Evolutionary conservation across 2,329 filamentous ascomycete species (phyloP).

Genomic region (Calonectria pseudoreteaudii): DNA sequence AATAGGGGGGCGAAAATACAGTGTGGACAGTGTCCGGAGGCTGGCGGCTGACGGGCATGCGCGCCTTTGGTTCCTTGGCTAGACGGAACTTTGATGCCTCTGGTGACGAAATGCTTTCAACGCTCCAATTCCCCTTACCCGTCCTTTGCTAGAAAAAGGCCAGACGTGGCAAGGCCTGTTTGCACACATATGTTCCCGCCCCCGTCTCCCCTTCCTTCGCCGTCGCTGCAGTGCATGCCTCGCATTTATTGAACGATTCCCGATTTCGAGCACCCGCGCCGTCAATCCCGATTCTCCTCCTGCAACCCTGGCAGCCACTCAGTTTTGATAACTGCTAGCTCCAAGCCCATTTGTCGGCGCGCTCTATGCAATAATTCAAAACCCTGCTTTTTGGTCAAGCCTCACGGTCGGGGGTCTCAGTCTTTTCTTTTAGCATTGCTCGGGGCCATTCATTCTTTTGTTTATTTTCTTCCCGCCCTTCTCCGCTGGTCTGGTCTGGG

Average conservation of each 20-base stretch:
- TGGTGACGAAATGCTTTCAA: constrained; percentile 2
- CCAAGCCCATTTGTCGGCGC: constrained; percentile 5
- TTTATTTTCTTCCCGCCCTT: not conserved
- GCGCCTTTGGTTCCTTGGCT: constrained; percentile 9
- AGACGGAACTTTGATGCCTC: constrained; percentile 8
- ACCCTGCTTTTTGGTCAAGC: constrained; percentile 1
- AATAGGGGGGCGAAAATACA: constrained; percentile 13
- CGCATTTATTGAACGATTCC: constrained; percentile 3
- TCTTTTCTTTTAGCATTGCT: not conserved
- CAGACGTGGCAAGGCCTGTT: not conserved
- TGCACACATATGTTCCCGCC: not conserved
- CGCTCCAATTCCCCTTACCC: not conserved
- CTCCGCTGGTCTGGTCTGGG: constrained; percentile 8
- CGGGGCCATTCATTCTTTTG: not conserved
- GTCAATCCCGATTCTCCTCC: not conserved
- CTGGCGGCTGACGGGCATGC: not conserved
- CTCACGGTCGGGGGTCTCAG: not conserved
- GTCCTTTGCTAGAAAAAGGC: not conserved
- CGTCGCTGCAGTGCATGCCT: not conserved
- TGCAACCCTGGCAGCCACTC: not conserved
- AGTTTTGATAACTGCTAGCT: not conserved
- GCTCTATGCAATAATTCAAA: not conserved
- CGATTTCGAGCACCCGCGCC: not conserved
- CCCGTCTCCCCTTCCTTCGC: not conserved
- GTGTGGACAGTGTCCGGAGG: not conserved